Conservation (phyloP, 306 rosid genomes). For the Styphnolobium japonicum region DNA sequence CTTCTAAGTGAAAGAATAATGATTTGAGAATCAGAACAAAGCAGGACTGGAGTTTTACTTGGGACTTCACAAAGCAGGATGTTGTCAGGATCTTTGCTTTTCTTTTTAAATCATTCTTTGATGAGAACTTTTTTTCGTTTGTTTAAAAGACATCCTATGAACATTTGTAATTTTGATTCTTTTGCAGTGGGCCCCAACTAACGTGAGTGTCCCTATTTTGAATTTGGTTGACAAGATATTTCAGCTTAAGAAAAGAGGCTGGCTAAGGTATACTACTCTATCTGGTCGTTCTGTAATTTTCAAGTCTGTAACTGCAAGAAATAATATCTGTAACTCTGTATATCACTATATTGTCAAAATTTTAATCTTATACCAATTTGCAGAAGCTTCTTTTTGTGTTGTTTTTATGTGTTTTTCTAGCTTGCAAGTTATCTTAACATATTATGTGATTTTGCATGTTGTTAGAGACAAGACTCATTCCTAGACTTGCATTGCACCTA, state of each 20-base stretch:
- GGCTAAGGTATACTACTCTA: slow-evolving; percentile 76
- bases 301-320: background rate
- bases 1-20: background rate
- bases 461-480: slow-evolving; percentile 5
- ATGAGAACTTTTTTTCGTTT: background rate
- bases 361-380: slow-evolving; percentile 9
- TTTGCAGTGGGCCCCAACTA: slow-evolving; percentile 97
- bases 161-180: slow-evolving; percentile 27
- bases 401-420: background rate
- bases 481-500: background rate
- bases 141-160: background rate
- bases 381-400: background rate
- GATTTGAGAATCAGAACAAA: slow-evolving; percentile 1
- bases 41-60: background rate
- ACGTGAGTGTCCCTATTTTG: slow-evolving; percentile 89
- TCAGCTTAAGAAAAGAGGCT: slow-evolving; percentile 98
- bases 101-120: background rate
- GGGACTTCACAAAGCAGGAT: background rate
- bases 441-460: background rate
- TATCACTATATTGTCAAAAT: background rate
- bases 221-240: slow-evolving; percentile 94
- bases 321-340: background rate
- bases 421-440: background rate
- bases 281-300: slow-evolving; percentile 13
- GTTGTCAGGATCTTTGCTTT: background rate